Evolutionary conservation across 1,284 basidiomycete species (phyloP).

Genomic region (Cryptococcus sp.): DNA sequence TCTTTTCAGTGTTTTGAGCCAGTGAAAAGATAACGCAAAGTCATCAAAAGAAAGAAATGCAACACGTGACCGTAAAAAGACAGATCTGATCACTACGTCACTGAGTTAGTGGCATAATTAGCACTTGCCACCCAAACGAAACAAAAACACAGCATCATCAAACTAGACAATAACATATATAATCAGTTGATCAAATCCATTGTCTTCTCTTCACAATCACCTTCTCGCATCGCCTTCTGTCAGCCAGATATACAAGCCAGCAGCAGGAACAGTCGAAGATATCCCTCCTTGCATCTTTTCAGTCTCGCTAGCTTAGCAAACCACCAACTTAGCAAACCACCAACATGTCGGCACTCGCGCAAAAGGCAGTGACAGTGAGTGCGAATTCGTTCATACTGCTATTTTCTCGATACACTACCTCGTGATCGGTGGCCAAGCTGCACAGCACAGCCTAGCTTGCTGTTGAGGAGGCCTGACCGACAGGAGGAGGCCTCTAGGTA

Average conservation of each 20-base stretch:
- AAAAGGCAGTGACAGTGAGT: constrained; percentile 38
- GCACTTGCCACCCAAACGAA: not conserved
- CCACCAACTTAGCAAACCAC: not conserved
- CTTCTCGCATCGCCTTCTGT: no score
- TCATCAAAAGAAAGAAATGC: no score
- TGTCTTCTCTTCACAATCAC: no score
- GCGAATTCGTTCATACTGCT: not conserved
- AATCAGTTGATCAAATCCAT: no score
- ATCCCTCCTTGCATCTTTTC: no score
- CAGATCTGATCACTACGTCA: constrained; percentile 1
- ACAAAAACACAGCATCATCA: no score
- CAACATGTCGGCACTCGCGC: constrained; percentile 32
- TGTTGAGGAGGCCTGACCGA: not conserved
- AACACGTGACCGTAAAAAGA: not conserved
- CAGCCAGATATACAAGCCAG: no score
- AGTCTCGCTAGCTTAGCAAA: no score
- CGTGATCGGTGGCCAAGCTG: no score
- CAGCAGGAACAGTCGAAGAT: no score
- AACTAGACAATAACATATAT: no score
- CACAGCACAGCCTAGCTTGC: not conserved
- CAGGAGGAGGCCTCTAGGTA: not conserved
- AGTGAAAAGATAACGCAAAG: not conserved
- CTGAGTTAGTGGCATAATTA: no score
- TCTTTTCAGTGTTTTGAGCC: not conserved
- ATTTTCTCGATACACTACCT: not conserved